phyloP scores from a whole-genome alignment of 176 grass and related monocot species.

The Eleusine indica region DNA sequence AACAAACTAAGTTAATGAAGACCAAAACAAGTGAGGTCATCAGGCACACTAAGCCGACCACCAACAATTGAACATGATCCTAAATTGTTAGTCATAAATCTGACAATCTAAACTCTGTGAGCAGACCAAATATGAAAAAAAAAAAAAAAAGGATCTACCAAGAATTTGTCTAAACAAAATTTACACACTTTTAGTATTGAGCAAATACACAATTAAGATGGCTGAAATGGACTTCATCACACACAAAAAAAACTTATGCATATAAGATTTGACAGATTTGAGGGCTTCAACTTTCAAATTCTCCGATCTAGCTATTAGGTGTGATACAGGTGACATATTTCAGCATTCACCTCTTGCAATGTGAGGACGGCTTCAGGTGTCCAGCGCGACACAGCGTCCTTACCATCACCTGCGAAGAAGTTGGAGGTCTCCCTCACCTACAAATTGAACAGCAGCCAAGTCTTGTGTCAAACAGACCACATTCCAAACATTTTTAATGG shows the following conservation, averaged over 20 bases:
- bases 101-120: background rate
- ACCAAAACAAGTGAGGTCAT: background rate
- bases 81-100: background rate
- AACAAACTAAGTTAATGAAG: background rate
- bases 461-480: background rate
- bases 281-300: background rate
- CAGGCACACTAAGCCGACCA: background rate
- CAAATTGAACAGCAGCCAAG: conserved; percentile 33
- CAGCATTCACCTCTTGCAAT: conserved; percentile 40
- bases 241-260: background rate
- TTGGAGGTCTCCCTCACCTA: conserved; percentile 67
- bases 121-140: background rate
- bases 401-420: background rate
- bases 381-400: background rate
- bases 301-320: background rate
- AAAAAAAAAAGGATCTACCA: background rate
- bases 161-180: background rate
- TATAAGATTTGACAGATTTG: background rate
- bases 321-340: background rate
- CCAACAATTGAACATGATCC: background rate
- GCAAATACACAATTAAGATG: background rate
- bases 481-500: background rate
- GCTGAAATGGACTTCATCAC: background rate
- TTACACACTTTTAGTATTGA: background rate
- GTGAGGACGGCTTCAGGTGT: conserved; percentile 20